phyloP scores from a whole-genome alignment of 1,284 basidiomycete species.

The Malassezia restricta region DNA sequence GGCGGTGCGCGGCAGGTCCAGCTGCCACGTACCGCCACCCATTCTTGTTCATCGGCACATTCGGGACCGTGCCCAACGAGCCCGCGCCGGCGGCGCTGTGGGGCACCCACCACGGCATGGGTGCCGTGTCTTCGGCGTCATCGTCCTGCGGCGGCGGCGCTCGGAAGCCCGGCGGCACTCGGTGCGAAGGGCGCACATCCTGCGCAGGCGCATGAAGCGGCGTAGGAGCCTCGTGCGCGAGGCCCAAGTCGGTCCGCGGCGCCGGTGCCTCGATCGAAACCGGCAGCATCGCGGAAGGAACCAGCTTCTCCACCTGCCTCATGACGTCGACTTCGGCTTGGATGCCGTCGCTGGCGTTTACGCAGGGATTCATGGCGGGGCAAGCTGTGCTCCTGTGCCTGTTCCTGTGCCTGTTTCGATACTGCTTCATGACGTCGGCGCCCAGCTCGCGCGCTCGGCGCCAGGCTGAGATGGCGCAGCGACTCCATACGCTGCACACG shows the following conservation, averaged over 20 bases:
- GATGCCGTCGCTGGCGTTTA: slow-evolving; percentile 44
- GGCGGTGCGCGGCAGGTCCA: slow-evolving; percentile 27
- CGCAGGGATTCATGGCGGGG: slow-evolving; percentile 52
- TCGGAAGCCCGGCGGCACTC: slow-evolving; percentile 25
- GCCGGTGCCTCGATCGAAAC: neutral
- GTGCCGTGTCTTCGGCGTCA: slow-evolving; percentile 32
- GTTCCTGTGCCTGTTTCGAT: slow-evolving; percentile 46
- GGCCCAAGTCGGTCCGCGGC: neutral
- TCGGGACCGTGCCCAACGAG: slow-evolving; percentile 22
- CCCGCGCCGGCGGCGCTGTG: slow-evolving; percentile 1
- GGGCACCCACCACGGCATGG: slow-evolving; percentile 21
- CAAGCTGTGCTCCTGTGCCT: slow-evolving; percentile 48
- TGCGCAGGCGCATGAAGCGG: neutral
- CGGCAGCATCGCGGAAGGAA: neutral
- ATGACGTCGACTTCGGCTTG: neutral
- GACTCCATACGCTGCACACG: slow-evolving; percentile 4
- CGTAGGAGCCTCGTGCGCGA: neutral
- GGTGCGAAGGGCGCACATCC: slow-evolving; percentile 10
- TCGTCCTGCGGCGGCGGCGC: slow-evolving; percentile 26
- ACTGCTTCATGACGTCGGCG: slow-evolving; percentile 52
- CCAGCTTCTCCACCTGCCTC: too few species aligned
- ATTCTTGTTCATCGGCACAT: slow-evolving; percentile 36
- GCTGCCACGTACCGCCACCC: slow-evolving; percentile 39
- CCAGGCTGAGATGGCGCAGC: slow-evolving; percentile 13
- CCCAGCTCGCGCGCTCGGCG: slow-evolving; percentile 22